A percentile compares a stretch with the other conserved stretches of the same genome.
These are phyloP conservation scores for Eurotiales sp. DNA, from an alignment of 2,329 filamentous ascomycete genomes.

Conservation along the genomic window DNA sequence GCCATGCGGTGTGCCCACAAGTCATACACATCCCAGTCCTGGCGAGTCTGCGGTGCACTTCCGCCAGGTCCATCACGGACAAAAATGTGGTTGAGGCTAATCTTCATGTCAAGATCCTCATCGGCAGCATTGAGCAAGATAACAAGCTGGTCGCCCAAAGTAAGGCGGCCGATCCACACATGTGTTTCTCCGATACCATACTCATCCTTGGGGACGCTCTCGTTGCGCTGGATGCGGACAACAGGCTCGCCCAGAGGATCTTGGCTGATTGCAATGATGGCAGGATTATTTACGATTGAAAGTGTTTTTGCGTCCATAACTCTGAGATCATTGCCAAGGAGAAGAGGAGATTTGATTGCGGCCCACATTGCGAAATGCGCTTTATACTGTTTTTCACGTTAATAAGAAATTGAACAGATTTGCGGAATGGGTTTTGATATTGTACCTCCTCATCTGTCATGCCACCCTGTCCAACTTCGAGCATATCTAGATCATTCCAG, in stretches of 20 bases:
- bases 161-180: constrained; percentile 3
- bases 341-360: constrained; percentile 6
- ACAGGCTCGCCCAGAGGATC: neutral
- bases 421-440: neutral
- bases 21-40: constrained; percentile 15
- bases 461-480: constrained; percentile 13
- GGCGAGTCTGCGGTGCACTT: constrained; percentile 17
- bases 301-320: constrained; percentile 2
- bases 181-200: constrained; percentile 4
- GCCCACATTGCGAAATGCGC: constrained; percentile 4
- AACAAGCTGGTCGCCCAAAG: constrained; percentile 1
- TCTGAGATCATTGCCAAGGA: constrained; percentile 12
- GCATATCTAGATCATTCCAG: constrained; percentile 15
- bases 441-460: constrained; percentile 11
- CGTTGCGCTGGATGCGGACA: neutral
- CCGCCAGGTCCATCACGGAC: constrained; percentile 21
- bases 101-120: neutral
- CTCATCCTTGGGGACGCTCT: neutral
- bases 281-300: constrained; percentile 11
- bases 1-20: neutral
- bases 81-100: constrained; percentile 20
- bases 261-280: constrained; percentile 12
- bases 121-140: neutral
- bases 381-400: neutral
- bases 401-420: neutral